These are phyloP conservation scores for Aurifilum marmelostoma DNA, from an alignment of 2,329 filamentous ascomycete genomes.

Conservation along the genomic window DNA sequence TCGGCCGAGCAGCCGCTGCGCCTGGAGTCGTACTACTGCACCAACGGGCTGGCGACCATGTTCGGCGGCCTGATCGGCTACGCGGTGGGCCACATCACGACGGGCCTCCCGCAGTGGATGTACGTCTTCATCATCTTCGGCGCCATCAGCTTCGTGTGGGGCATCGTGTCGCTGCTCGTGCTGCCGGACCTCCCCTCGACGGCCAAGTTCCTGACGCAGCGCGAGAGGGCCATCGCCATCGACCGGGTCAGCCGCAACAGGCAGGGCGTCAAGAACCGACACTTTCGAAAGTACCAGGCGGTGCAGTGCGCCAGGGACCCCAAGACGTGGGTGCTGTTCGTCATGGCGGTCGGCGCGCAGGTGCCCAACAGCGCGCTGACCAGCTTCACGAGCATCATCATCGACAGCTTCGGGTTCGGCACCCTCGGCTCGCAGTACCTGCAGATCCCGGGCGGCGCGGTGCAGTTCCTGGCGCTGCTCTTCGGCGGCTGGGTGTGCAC, in stretches of 20 bases:
- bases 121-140: constrained; percentile 64
- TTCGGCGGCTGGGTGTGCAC: constrained; percentile 55
- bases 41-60: constrained; percentile 63
- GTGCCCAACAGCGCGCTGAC: constrained; percentile 43
- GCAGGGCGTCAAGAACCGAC: constrained; percentile 57
- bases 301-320: constrained; percentile 53
- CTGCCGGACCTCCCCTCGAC: constrained; percentile 66
- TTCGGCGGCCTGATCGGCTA: constrained; percentile 63
- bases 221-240: constrained; percentile 59
- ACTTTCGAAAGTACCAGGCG: constrained; percentile 51
- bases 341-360: constrained; percentile 35
- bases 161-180: constrained; percentile 57
- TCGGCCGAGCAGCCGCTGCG: constrained; percentile 53
- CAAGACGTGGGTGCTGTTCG: constrained; percentile 63
- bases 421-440: constrained; percentile 39
- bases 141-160: constrained; percentile 58
- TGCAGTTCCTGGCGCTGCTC: constrained; percentile 58
- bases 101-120: constrained; percentile 55
- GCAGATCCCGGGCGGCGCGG: constrained; percentile 62
- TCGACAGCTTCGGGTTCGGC: constrained; percentile 38
- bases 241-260: constrained; percentile 55
- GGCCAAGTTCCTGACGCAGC: constrained; percentile 60
- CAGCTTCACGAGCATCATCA: constrained; percentile 38
- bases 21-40: constrained; percentile 57
- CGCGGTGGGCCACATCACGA: constrained; percentile 61